Evolutionary conservation across 176 grass and related monocot genomes (phyloP).

Genomic region (Ensete ventricosum): DNA sequence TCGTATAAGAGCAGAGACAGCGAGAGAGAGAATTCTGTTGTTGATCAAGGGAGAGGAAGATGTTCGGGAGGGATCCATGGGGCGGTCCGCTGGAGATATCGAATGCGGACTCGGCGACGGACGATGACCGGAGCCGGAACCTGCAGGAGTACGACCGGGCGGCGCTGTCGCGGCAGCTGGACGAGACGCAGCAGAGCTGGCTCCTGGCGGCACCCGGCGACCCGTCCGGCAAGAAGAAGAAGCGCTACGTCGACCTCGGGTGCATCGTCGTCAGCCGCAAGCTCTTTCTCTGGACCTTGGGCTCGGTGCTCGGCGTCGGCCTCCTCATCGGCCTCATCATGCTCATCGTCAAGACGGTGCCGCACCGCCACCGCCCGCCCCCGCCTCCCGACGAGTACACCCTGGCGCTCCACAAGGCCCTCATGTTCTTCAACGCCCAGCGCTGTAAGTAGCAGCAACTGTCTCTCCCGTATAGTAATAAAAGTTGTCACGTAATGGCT

Average conservation of each 20-base stretch:
- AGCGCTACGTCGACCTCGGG: conserved; percentile 10
- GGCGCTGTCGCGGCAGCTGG: conserved; percentile 34
- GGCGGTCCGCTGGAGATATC: conserved; percentile 7
- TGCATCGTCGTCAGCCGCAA: conserved; percentile 10
- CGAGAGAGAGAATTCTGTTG: no score
- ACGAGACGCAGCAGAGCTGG: conserved; percentile 99
- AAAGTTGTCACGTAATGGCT: no score
- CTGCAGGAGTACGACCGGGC: conserved; percentile 14
- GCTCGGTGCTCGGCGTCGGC: neutral
- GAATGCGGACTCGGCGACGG: conserved; percentile 5
- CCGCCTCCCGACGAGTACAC: conserved; percentile 6
- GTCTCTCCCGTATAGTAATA: no score
- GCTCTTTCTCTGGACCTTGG: conserved; percentile 4
- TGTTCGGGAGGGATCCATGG: conserved; percentile 11
- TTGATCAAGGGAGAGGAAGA: neutral
- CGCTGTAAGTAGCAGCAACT: neutral
- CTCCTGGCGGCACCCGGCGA: conserved; percentile 32
- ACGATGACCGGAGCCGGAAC: conserved; percentile 10
- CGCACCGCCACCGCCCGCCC: conserved; percentile 3
- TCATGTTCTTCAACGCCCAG: conserved; percentile 16
- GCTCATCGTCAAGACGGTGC: conserved; percentile 6
- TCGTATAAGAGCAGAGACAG: no score
- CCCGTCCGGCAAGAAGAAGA: conserved; percentile 1
- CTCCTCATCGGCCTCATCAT: conserved; percentile 6
- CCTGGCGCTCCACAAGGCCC: conserved; percentile 4